Percentiles rank a stretch among this genome's conserved stretches.
Conservation (phyloP, 1,284 basidiomycete genomes). For the Trichosporon faecale region DNA sequence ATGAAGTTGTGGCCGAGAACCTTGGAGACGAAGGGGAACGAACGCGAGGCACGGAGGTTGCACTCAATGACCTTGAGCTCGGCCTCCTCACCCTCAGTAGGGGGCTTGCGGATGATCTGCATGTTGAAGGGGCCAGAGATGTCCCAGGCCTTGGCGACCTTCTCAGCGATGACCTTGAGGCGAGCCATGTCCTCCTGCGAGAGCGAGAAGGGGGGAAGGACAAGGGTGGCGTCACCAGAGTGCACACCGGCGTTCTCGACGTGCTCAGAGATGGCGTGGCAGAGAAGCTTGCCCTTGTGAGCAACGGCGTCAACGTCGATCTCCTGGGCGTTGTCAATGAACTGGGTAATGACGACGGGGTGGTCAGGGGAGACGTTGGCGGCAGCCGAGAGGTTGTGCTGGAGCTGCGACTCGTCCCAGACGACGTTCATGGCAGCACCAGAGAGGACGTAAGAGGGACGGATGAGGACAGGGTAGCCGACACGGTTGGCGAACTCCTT, state of each 20-base stretch:
- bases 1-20: conserved; percentile 97
- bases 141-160: conserved; percentile 90
- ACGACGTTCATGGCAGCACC: conserved; percentile 99
- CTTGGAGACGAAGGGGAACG: conserved; percentile 99
- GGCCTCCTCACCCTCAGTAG: conserved; percentile 58
- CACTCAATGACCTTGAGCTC: conserved; percentile 97
- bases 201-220: conserved; percentile 92
- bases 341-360: conserved; percentile 97
- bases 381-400: conserved; percentile 90
- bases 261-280: conserved; percentile 96
- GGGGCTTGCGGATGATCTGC: conserved; percentile 92
- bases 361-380: conserved; percentile 94
- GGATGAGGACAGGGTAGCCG: conserved; percentile 88
- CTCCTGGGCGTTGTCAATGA: conserved; percentile 96
- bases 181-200: conserved; percentile 69
- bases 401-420: conserved; percentile 81
- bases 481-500: conserved; percentile 88
- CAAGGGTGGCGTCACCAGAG: conserved; percentile 96
- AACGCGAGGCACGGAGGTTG: conserved; percentile 94
- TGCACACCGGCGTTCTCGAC: conserved; percentile 99
- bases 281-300: conserved; percentile 86
- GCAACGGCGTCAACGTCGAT: conserved; percentile 98
- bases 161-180: conserved; percentile 88
- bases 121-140: conserved; percentile 99
- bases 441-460: conserved; percentile 95